Conservation (phyloP, 1,284 basidiomycete species). For the Ustilago cynodontis region DNA sequence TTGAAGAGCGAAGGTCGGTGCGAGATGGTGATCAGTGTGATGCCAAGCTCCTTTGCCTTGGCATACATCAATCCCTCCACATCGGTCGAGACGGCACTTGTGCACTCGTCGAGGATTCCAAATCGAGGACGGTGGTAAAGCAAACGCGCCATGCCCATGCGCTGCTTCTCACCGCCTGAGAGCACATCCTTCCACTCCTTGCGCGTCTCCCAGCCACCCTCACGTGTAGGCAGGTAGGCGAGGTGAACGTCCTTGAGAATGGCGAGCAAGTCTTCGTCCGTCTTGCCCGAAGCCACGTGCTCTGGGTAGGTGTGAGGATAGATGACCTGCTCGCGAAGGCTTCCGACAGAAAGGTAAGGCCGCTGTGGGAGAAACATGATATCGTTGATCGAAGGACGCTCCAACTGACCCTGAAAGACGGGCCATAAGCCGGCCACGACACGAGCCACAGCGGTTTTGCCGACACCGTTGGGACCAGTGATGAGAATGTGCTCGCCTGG, state of each 20-base stretch:
- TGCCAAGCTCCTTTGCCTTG: slow-evolving; percentile 88
- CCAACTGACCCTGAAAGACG: slow-evolving; percentile 72
- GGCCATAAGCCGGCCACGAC: slow-evolving; percentile 91
- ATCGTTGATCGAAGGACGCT: slow-evolving; percentile 69
- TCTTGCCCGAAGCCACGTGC: slow-evolving; percentile 72
- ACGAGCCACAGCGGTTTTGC: slow-evolving; percentile 91
- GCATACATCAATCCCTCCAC: slow-evolving; percentile 97
- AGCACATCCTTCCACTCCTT: slow-evolving; percentile 86
- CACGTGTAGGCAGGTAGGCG: slow-evolving; percentile 85
- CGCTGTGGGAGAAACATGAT: slow-evolving; percentile 92
- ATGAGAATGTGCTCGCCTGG: slow-evolving; percentile 92
- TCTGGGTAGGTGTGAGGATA: slow-evolving; percentile 66
- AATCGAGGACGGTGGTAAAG: slow-evolving; percentile 83
- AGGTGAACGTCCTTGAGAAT: slow-evolving; percentile 85
- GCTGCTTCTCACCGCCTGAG: slow-evolving; percentile 94
- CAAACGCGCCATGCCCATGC: slow-evolving; percentile 74
- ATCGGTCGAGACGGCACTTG: slow-evolving; percentile 94
- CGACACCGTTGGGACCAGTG: slow-evolving; percentile 84
- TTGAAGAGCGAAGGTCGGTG: slow-evolving; percentile 73
- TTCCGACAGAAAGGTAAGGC: slow-evolving; percentile 89
- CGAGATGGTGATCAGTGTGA: slow-evolving; percentile 87
- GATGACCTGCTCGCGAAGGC: slow-evolving; percentile 84
- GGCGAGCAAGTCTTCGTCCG: slow-evolving; percentile 78
- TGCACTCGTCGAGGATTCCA: slow-evolving; percentile 81
- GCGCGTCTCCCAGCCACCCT: slow-evolving; percentile 81